Base-by-base conservation (phyloP, 2,329 filamentous ascomycete genomes). In the Paradendryphiella salina region DNA sequence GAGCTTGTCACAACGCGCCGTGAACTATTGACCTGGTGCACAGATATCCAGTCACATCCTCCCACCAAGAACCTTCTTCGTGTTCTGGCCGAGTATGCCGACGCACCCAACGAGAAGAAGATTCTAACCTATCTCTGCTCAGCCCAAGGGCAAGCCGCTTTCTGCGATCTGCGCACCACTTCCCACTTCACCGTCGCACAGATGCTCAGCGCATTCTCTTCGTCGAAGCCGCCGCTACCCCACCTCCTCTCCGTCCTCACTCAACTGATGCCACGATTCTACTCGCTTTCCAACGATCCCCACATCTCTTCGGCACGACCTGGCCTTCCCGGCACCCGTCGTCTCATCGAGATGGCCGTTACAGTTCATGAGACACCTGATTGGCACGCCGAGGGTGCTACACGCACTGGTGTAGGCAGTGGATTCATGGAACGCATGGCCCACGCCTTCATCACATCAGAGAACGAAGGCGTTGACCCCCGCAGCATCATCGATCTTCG, bases 251-350 rank as follows among this genome's bases (percentile, higher is more conserved):
- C 88, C 2, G 83, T 88, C 35, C 83, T 96, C 45, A 89, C 88
- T 64, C 88, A 90, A 40, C 82, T 97, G 43, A 97, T 97, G 93
- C 94, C 94, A 2, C 89, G 94, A 53, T 99, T 99, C 79, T 99
- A 99, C 78, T 97, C 93, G 3, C 85, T 99, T 11, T 96, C 92
- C 46, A 96, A 96, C 72, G 94, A 99, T 67, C 94, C 94, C 0
- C 89, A 94, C 58, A 85, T 95, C 61, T 87, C 85, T 2, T 88
- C 83, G 54, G 82, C 83, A 56, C 82, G 85, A 17, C 82, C 85
- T 56, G 87, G 88, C 57, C 82, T 84, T 32, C 83, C 87, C 57
- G 82, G 71, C 42, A 66, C 83, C 60, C 88, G 89, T 58, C 88
- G 92, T 23, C 77, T 97, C 52, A 86, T 99, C 65, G 94, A 97